Evolutionary conservation across 2,329 filamentous ascomycete species (phyloP).

Genomic region (Neurospora sp.): DNA sequence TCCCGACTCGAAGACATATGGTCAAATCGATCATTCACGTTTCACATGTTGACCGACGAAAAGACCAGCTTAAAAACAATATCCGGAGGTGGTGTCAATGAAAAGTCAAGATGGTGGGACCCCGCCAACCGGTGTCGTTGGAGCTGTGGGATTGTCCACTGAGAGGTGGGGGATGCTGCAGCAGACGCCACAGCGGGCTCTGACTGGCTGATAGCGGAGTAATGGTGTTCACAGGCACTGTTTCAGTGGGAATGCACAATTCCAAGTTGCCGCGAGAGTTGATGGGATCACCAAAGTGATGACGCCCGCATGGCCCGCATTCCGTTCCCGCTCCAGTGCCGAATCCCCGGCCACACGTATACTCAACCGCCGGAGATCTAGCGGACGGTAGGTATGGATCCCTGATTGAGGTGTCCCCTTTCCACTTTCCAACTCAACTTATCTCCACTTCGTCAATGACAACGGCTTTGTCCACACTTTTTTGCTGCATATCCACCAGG

Average conservation of each 20-base stretch:
- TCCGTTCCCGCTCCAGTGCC: not conserved
- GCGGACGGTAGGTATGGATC: not conserved
- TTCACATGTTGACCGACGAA: not conserved
- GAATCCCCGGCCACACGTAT: not conserved
- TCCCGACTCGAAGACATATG: not conserved
- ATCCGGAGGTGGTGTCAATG: slow-evolving; percentile 1
- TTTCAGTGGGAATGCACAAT: not conserved
- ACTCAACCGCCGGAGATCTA: not conserved
- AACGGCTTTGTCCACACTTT: not conserved
- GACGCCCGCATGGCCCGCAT: not conserved
- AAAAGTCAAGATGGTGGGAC: not conserved
- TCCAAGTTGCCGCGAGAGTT: slow-evolving; percentile 1
- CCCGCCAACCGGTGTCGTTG: not conserved
- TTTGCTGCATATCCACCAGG: not conserved
- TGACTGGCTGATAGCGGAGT: slow-evolving; percentile 9
- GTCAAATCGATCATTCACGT: not conserved
- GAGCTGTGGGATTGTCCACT: slow-evolving; percentile 8
- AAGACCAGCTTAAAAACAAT: not conserved
- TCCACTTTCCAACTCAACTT: not conserved
- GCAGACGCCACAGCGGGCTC: slow-evolving; percentile 5
- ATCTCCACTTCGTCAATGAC: not conserved
- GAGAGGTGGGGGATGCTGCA: slow-evolving; percentile 4
- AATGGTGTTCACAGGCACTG: not conserved
- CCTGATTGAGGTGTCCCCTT: not conserved
- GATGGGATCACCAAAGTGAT: not conserved